Base-by-base conservation (phyloP, 176 grass and related monocot species). In the Eremochloa ophiuroides region DNA sequence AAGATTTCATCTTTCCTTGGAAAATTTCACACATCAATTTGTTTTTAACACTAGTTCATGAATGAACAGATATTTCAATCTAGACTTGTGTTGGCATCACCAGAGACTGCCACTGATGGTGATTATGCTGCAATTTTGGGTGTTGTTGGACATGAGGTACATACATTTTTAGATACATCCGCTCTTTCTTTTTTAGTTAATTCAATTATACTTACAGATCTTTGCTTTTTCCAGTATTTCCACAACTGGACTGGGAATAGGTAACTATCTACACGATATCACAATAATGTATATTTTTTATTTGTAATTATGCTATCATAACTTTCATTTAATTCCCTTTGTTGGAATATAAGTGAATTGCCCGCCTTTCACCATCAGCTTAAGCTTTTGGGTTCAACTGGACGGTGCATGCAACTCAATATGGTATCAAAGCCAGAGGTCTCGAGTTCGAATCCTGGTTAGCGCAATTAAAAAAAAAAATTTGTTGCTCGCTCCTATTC, bases 181-280 rank as follows among this genome's bases (percentile, higher is more conserved):
- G 11, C n/a, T 84, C 15, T 74, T 82, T 34, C 3, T 63, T 78
- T 33, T 79, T 71, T 51, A 20, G 23, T 59, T 41, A 31, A 58
- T 62, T 81, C 69, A 59, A 63, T 80, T 74, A 20, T 68, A 62
- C 38, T 55, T 75, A 31, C 47, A 76, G n/a, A 38, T 62, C 72
- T 29, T 71, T 82, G 84, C 64, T 81, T 77, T 77, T 67, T 84
- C 84, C 93, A 99, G 96, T 99, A 99, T 91, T 99, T 99, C 82
- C 96, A 99, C 82, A 99, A 99, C 88, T 99, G 96, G 96, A 99
- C 96, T 46, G 96, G 96, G 16, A 99, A 99, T 73, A 88, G 96
- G 96, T 95, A 93, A 74, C 7, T 37, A 18, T 80, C 28, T 70
- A 53, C 40, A 82, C 8, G 5, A 46, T 50, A 62, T 78, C 17